Evolutionary conservation across 2,329 filamentous ascomycete genomes (phyloP).

Genomic region (Phoma sp.): DNA sequence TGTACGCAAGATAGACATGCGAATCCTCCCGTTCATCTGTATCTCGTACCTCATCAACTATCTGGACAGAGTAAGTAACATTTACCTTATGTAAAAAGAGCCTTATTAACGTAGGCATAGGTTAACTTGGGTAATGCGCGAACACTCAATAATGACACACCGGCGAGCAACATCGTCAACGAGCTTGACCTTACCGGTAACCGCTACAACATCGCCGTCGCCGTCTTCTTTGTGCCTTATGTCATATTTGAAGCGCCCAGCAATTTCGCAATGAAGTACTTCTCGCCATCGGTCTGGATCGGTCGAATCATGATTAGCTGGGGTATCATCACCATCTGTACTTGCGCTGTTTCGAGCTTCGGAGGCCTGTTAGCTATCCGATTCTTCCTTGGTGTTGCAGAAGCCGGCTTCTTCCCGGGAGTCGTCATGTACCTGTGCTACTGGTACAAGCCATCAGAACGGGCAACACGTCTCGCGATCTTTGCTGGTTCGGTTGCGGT

Average conservation of each 20-base stretch:
- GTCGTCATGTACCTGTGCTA: slow-evolving; percentile 81
- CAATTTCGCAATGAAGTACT: slow-evolving; percentile 55
- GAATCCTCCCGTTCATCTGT: slow-evolving; percentile 30
- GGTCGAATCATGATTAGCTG: slow-evolving; percentile 73
- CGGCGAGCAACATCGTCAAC: slow-evolving; percentile 24
- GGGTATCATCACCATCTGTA: slow-evolving; percentile 72
- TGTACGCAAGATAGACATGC: slow-evolving; percentile 29
- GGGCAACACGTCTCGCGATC: slow-evolving; percentile 75
- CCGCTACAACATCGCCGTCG: slow-evolving; percentile 27
- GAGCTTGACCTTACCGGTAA: slow-evolving; percentile 26
- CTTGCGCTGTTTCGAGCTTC: slow-evolving; percentile 69
- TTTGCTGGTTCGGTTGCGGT: slow-evolving; percentile 83
- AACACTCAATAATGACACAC: slow-evolving; percentile 29
- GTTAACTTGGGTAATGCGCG: slow-evolving; percentile 33
- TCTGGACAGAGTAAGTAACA: slow-evolving; percentile 22
- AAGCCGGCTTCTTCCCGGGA: slow-evolving; percentile 68
- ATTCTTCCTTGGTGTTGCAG: slow-evolving; percentile 72
- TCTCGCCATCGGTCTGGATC: slow-evolving; percentile 44
- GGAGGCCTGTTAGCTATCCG: slow-evolving; percentile 58
- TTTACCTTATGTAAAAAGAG: no score
- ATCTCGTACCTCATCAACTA: slow-evolving; percentile 32
- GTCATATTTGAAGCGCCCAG: slow-evolving; percentile 68
- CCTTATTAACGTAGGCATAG: slow-evolving; percentile 4
- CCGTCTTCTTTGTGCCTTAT: slow-evolving; percentile 58
- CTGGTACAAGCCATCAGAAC: slow-evolving; percentile 80